Base-by-base conservation (phyloP, 169 alveolate species). In the Haemoproteus tartakovskyi region DNA sequence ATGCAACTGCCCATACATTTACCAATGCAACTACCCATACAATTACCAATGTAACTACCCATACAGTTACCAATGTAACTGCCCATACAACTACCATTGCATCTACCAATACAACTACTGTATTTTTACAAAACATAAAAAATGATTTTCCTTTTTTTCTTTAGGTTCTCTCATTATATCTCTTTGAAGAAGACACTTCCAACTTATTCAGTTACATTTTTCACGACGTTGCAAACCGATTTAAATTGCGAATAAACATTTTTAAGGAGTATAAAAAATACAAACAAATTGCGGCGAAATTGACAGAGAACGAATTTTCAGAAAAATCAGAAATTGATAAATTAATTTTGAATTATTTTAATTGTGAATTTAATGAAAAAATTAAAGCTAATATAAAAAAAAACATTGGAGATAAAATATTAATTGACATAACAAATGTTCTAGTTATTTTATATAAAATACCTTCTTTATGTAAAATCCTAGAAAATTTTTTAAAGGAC, bases 341-440 rank as follows among this genome's bases (percentile, higher is more conserved):
- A 60, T 8, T 60, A 24, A 60, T 60, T 60, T 41, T 60, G 37
- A 19, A 60, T 30, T 60, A 60, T 16, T 46, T 41, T 16, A 38
- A 41, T 19, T 40, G 12, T 21, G 78, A 60, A 33, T 30, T 40
- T 3, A 60, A 60, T 27, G 78, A 26, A 41, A 60, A 60, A 24
- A 40, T 46, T 3, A 11, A 12, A 41, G 22, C 14, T 26, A 60
- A 14, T 16, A 60, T 60, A 40, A 43, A 41, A 33, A 60, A 60
- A 40, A 60, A 60, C 16, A 43, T 60, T 1, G 78, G 78, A 9
- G 78, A 60, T 21, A 60, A 60, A 60, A 60, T 60, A 43, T 8
- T 60, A 43, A 60, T 60, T 5, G 78, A 60, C 26, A 60, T 60
- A 18, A 60, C 78, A 16, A 60, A 60, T 29, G 78, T 60, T 30